Evolutionary conservation across 1,284 basidiomycete genomes (phyloP), one percentile per base, ranked within the genome.

Genomic region (Cryptococcus hybrid): DNA sequence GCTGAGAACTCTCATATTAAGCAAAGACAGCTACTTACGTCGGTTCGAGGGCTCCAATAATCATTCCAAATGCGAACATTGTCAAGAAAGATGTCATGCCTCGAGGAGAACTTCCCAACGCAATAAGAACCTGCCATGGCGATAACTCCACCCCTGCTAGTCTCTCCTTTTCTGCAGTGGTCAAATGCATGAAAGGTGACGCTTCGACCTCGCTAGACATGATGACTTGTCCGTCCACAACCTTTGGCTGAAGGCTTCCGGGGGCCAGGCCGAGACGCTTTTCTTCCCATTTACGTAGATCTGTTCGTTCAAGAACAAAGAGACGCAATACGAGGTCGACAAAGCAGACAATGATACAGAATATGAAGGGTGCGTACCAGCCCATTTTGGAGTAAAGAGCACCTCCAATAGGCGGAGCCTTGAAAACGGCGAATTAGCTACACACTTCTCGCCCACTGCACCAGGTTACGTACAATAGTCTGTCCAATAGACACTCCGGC

Each of bases 281-380:
- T 15, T 45, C 44, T 18, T 52, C 39, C 61, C 62, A 69, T 46
- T 48, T 50, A 12, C 54, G 40, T 6, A 80, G 73, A 18, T 81
- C 76, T 60, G 73, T 76, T 51, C 71, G 73, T 66, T 83, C 82
- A 55, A 83, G 65, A 40, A 82, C 68, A 43, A 81, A 71, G 36
- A 83, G 72, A 46, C 79, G 68, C 12, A 74, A 84, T 35, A 88
- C 56, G 30, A 89, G 79, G 68, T 92, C 88, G 5, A 87, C 58
- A 5, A 81, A 64, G 1, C 85, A 83, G 57, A 85, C 74, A 47
- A 82, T 80, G 59, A 89, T 82, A 3, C 84, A 83, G 64, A 88
- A 88, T 51, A 91, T 82, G 70, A 89, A 88, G 1, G 90, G 88
- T 2, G 83, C 86, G 42, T 85, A 82, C 75, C 85, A 89, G 3